Evolutionary conservation across 2,329 filamentous ascomycete species (phyloP), one percentile per base, ranked within the genome.

Genomic region (Aureobasidium sp.): DNA sequence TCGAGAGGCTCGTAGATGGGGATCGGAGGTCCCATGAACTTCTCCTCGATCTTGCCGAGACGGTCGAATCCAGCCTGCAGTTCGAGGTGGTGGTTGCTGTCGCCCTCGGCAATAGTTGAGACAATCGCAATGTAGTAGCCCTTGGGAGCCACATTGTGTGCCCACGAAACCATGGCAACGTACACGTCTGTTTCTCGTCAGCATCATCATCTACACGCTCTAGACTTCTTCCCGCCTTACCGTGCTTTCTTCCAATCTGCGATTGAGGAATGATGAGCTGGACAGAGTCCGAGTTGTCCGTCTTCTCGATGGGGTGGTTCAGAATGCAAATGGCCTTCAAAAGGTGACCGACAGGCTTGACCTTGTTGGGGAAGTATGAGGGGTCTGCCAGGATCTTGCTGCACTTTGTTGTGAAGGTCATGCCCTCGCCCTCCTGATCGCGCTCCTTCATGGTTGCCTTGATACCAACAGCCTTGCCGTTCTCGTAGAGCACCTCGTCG

Each of bases 111-210:
- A 71, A 99, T 96, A 62, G 94, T 99, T 50, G 91, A 96, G 66
- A 99, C 93, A 63, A 97, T 99, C 69, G 94, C 94, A 68, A 99
- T 90, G 81, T 95, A 99, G 84, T 96, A 97, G 63, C 93, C 93
- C 83, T 96, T 95, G 69, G 95, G 94, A 79, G 93, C 97, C 68
- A 99, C 95, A 70, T 95, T 97, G 80, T 99, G 95, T 38, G 92
- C 90, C 40, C 90, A 90, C 1, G 92, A 96, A 62, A 99, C 91
- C 74, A 94, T 89, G 61, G 94, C 93, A 71, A 99, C 87, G 81
- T 99, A 99, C 71, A 99, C 92, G 72, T 97, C 90, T 94, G 65
- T 8, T 19, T 68, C 60, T 31, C 47, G 19, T 37, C 19, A 64
- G 60, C 33, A 31, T 33, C 31, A 19, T 21, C 29, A 29, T 37